A percentile compares a stretch with the other conserved stretches of the same genome.
Evolutionary conservation across 2,329 filamentous ascomycete species (phyloP).

Genomic region (Alternaria angustiovoidea): DNA sequence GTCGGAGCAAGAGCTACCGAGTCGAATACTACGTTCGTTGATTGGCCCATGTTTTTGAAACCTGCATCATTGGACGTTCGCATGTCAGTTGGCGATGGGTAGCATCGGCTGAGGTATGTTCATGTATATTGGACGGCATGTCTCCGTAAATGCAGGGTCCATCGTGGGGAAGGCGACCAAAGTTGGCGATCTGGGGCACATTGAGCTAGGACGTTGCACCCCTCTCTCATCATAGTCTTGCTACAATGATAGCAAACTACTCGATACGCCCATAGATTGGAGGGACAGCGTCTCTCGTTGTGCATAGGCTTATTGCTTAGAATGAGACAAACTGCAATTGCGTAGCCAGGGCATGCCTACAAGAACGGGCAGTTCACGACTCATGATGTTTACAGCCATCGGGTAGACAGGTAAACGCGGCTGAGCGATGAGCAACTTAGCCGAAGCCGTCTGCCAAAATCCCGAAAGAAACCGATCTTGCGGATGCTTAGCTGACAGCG

Average conservation of each 20-base stretch:
- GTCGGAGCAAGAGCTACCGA: constrained; percentile 26
- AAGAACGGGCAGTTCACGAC: not conserved
- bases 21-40: constrained; percentile 1
- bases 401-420: constrained; percentile 1
- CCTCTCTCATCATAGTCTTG: not conserved
- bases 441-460: not conserved
- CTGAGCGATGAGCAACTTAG: constrained; percentile 1
- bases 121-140: not conserved
- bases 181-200: not conserved
- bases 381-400: not conserved
- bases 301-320: not conserved
- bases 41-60: constrained; percentile 10
- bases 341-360: not conserved
- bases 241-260: not conserved
- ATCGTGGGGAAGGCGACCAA: not conserved
- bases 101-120: constrained; percentile 13
- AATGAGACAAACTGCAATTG: not conserved
- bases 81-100: constrained; percentile 1
- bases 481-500: not conserved
- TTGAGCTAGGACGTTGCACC: not conserved
- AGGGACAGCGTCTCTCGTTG: not conserved
- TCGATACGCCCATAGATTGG: not conserved
- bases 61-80: not conserved
- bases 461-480: not conserved
- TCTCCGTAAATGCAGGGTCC: not conserved